These are phyloP conservation scores for Rhodotorula sp. DNA, from an alignment of 1,284 basidiomycete genomes.

Conservation along the genomic window DNA sequence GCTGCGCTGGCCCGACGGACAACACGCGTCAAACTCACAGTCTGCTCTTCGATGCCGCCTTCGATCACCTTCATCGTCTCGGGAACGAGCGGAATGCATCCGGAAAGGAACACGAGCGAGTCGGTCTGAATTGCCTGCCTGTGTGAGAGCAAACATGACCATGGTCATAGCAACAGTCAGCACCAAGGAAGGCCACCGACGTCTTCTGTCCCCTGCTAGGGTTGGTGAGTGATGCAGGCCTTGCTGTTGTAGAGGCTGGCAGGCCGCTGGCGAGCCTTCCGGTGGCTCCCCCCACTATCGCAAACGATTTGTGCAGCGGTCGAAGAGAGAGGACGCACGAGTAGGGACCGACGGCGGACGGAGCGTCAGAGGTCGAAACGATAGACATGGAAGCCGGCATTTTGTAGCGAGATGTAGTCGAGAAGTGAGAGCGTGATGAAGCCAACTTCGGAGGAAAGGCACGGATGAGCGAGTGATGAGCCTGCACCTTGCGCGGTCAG, in stretches of 20 bases:
- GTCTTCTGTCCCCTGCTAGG: no score
- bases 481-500: no score
- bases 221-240: no score
- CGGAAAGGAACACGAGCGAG: slow-evolving; percentile 78
- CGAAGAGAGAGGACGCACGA: slow-evolving; percentile 48
- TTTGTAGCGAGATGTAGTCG: neutral
- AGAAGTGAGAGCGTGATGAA: neutral
- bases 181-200: no score
- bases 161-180: neutral
- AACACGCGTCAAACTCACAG: slow-evolving; percentile 47
- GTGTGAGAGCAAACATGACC: neutral
- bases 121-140: slow-evolving; percentile 74
- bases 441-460: neutral
- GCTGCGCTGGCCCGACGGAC: no score
- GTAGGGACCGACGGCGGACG: slow-evolving; percentile 85
- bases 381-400: neutral
- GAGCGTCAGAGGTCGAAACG: slow-evolving; percentile 54
- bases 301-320: neutral
- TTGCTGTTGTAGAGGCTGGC: no score
- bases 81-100: slow-evolving; percentile 83
- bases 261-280: neutral
- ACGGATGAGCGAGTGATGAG: neutral
- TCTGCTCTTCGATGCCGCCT: slow-evolving; percentile 80
- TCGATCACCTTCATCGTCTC: slow-evolving; percentile 67
- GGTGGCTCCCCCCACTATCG: neutral